Base-by-base conservation (phyloP, 2,329 filamentous ascomycete species). In the Fusarium coffeatum region DNA sequence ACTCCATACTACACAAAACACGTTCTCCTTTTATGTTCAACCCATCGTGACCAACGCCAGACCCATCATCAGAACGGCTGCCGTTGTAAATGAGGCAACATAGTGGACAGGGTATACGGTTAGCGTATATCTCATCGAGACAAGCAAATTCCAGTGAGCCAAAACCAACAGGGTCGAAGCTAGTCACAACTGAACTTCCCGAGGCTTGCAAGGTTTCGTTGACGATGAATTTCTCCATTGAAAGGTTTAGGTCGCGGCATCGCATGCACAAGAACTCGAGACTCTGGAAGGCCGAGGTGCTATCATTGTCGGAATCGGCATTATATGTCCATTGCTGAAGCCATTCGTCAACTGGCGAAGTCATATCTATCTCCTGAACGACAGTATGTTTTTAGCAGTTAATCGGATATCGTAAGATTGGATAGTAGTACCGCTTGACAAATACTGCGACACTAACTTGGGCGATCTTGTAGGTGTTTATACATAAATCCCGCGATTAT, bases 281-380 rank as follows among this genome's bases (percentile, higher is more conserved):
- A 15, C 28, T 30, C 12, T 10, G 23, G 15, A 13, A 18, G 25
- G 8, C 13, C 4, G 1, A 12, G 7, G 11, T 8, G 15, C 8
- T 46, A 1, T n/a, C 8, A 8, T 11, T 1, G 12, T 12, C 16
- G 8, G 23, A 4, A 3, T 12, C 22, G 5, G 8, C 5, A 15
- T 27, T 11, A 4, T 12, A n/a, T 2, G 9, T 27, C 20, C 16
- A 6, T 8, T 18, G 10, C 3, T 11, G 1, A 6, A 10, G 12
- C 28, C 28, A 30, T 13, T 30, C 28, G 13, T 30, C 28, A 13
- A 30, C 11, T 5, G 28, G 6, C 11, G 28, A 30, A 30, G 28
- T 6, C 28, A n/a, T n/a, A n/a, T n/a, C n/a, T n/a, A n/a, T n/a
- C n/a, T n/a, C n/a, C n/a, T n/a, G n/a, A n/a, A n/a, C n/a, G n/a